A percentile compares a stretch with the other conserved stretches of the same genome.
These are phyloP conservation scores for Paramecium bursaria DNA, from an alignment of 73 alveolate genomes.

Conservation along the genomic window DNA sequence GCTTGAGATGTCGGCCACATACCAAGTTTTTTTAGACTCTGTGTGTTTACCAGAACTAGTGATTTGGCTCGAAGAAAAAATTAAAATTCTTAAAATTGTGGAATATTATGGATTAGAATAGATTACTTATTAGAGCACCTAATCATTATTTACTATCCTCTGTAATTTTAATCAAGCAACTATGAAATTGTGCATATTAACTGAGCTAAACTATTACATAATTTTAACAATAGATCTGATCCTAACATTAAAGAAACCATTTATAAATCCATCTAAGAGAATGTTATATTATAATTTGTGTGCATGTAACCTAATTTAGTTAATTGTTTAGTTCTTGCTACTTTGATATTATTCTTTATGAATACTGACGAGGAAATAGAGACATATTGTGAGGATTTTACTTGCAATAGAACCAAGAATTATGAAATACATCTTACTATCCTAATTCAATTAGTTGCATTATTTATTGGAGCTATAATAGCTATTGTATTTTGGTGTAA, in stretches of 20 bases:
- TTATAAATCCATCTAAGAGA: conserved; percentile 49
- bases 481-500: no score
- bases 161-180: conserved; percentile 16
- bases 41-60: conserved; percentile 11
- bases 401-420: no score
- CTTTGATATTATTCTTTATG: no score
- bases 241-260: conserved; percentile 33
- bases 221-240: conserved; percentile 45
- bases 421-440: no score
- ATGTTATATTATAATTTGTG: no score
- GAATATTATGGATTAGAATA: conserved; percentile 9
- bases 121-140: neutral
- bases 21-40: conserved; percentile 37
- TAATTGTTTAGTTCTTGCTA: no score
- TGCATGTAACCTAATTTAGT: no score
- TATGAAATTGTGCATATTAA: neutral
- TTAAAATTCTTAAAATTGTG: neutral
- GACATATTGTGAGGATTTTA: no score
- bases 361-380: no score
- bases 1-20: conserved; percentile 35
- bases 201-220: conserved; percentile 29
- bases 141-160: neutral
- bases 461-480: no score
- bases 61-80: neutral
- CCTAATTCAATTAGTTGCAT: no score